phyloP scores from a whole-genome alignment of 176 grass and related monocot genomes.

The Avena sativa region DNA sequence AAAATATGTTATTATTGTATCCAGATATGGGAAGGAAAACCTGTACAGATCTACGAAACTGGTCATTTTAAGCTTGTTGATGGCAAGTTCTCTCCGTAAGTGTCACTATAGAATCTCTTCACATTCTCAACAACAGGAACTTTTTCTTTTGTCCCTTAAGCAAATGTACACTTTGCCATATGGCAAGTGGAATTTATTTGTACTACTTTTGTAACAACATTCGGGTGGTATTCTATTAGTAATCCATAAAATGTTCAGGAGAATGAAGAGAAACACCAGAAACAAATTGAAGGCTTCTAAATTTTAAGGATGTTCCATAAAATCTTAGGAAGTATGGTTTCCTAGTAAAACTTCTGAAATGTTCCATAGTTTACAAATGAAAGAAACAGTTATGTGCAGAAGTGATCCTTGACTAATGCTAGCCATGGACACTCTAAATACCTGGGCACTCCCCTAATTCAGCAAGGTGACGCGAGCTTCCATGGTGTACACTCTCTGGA shows the following conservation, averaged over 20 bases:
- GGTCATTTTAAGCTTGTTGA: constrained; percentile 96
- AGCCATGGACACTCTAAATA: too few species aligned
- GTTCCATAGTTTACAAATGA: background rate
- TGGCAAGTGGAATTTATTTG: background rate
- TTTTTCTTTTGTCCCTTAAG: background rate
- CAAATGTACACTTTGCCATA: background rate
- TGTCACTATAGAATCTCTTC: constrained; percentile 42
- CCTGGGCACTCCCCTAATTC: too few species aligned
- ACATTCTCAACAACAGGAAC: constrained; percentile 11
- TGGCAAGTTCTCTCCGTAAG: constrained; percentile 99
- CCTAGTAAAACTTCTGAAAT: background rate
- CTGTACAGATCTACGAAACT: constrained; percentile 93
- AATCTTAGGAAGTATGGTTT: background rate
- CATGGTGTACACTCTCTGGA: too few species aligned
- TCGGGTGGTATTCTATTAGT: background rate
- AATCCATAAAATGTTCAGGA: background rate
- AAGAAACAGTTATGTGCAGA: background rate
- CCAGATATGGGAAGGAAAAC: constrained; percentile 99
- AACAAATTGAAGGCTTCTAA: background rate
- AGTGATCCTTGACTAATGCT: too few species aligned
- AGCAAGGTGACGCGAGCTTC: too few species aligned
- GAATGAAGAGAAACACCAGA: constrained; percentile 19
- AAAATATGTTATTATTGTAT: constrained; percentile 44
- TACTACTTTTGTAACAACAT: background rate
- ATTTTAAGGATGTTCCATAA: constrained; percentile 14